phyloP scores from a whole-genome alignment of 176 grass and related monocot species.

The Elymus sibiricus region DNA sequence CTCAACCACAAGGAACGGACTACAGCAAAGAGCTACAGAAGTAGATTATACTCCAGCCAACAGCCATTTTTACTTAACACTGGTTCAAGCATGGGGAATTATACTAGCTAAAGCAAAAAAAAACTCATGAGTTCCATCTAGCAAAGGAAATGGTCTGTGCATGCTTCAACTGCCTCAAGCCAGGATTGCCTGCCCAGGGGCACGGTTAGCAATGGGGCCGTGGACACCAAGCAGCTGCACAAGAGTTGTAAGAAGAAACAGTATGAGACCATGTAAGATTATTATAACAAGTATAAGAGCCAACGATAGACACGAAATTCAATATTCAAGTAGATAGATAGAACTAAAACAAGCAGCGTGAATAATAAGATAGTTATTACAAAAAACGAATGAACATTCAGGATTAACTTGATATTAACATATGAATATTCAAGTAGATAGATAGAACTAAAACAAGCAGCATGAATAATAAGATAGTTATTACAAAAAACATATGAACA shows the following conservation, averaged over 20 bases:
- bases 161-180: background rate
- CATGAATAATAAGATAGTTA: background rate
- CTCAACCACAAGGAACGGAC: background rate
- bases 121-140: background rate
- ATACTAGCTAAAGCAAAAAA: background rate
- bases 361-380: background rate
- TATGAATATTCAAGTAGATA: background rate
- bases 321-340: background rate
- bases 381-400: background rate
- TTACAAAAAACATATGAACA: background rate
- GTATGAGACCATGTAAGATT: background rate
- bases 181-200: slow-evolving; percentile 3
- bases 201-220: background rate
- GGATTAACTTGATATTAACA: background rate
- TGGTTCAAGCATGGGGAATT: slow-evolving; percentile 1
- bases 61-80: background rate
- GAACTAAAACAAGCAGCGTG: background rate
- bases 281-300: background rate
- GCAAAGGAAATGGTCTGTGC: background rate
- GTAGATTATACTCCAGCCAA: background rate
- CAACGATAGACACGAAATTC: background rate
- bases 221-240: slow-evolving; percentile 23
- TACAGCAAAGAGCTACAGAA: background rate
- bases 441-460: background rate
- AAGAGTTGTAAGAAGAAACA: background rate